Percentiles rank a stretch among this genome's conserved stretches.
Conservation (phyloP, 164 flowering plant genomes). For the Aristolochia fimbriata region DNA sequence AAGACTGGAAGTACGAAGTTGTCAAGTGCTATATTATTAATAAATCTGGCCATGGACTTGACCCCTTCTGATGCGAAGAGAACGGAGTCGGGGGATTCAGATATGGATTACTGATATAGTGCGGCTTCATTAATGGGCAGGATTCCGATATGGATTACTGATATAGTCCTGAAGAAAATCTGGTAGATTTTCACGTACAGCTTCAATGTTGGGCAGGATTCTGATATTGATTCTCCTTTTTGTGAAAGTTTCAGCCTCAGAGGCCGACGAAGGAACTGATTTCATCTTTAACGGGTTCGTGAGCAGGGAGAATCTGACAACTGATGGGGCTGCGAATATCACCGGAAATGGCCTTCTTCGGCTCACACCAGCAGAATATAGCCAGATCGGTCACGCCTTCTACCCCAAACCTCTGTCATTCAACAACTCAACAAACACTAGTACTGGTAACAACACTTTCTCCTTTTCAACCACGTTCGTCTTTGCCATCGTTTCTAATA, state of each 20-base stretch:
- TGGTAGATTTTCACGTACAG: too few species aligned
- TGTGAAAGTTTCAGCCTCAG: not conserved
- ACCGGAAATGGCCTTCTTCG: slow-evolving; percentile 7
- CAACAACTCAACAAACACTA: not conserved
- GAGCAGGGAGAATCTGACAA: slow-evolving; percentile 7
- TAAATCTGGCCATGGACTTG: too few species aligned
- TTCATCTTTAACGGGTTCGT: slow-evolving; percentile 15
- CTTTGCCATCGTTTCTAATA: slow-evolving; percentile 10
- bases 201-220: not conserved
- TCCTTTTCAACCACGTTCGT: slow-evolving; percentile 17
- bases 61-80: too few species aligned
- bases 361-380: slow-evolving; percentile 2
- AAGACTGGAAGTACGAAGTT: too few species aligned
- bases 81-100: too few species aligned
- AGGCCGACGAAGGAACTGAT: not conserved
- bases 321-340: slow-evolving; percentile 5
- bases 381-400: slow-evolving; percentile 15
- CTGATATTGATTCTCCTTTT: not conserved
- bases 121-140: too few species aligned
- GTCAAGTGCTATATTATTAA: too few species aligned
- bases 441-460: too few species aligned
- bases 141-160: too few species aligned
- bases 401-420: slow-evolving; percentile 13
- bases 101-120: too few species aligned
- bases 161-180: too few species aligned